Percentiles rank a stretch among this genome's conserved stretches.
phyloP scores from a whole-genome alignment of 495 filamentous ascomycete species.

The Aspergillus bertholletiae region DNA sequence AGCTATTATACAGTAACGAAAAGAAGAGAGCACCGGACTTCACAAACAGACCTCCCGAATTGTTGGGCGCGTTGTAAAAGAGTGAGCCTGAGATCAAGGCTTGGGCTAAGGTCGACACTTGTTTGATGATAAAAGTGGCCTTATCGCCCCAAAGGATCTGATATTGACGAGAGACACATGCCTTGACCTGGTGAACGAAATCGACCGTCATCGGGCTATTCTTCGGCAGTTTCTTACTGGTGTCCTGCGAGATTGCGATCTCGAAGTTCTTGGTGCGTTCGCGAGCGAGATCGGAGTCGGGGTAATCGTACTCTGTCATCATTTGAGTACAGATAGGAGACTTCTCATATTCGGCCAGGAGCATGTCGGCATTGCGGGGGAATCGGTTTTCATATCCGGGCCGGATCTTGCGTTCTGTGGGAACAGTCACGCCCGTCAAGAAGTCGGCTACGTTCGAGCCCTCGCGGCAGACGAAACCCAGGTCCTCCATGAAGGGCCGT shows the following conservation, averaged over 20 bases:
- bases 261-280: constrained; percentile 49
- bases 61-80: constrained; percentile 38
- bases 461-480: constrained; percentile 65
- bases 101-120: constrained; percentile 40
- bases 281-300: constrained; percentile 39
- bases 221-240: constrained; percentile 34
- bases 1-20: constrained; percentile 67
- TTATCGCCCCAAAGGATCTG: constrained; percentile 61
- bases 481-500: constrained; percentile 61
- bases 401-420: constrained; percentile 58
- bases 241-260: constrained; percentile 39
- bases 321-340: constrained; percentile 33
- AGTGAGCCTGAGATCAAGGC: constrained; percentile 42
- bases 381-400: constrained; percentile 48
- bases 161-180: constrained; percentile 51
- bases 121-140: constrained; percentile 58
- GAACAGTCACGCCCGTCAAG: constrained; percentile 70
- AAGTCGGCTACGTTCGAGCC: constrained; percentile 69
- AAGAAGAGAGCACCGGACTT: constrained; percentile 66
- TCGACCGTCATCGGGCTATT: constrained; percentile 54
- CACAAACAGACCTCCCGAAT: constrained; percentile 45
- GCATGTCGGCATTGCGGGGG: constrained; percentile 40
- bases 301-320: constrained; percentile 49
- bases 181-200: constrained; percentile 55
- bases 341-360: constrained; percentile 38